Base-by-base conservation (phyloP, 2,329 filamentous ascomycete species). In the Ophiostoma populinum region DNA sequence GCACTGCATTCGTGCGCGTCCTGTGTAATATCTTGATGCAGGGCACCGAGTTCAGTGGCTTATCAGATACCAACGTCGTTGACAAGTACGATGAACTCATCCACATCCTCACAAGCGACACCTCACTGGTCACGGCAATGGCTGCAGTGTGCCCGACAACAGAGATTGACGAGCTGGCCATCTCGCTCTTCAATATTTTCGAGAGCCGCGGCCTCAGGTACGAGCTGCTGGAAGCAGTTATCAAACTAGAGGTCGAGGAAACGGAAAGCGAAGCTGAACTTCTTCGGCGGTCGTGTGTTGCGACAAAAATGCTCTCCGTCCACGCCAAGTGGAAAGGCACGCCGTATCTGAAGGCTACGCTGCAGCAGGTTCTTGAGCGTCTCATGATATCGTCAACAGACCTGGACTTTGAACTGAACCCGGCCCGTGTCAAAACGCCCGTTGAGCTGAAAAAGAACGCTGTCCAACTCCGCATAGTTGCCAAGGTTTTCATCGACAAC, bases 291-390 rank as follows among this genome's bases (percentile, higher is more conserved):
- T 75, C 75, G 21, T 78, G 72, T 43, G 74, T 80, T 2, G 70
- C 72, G n/a, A 79, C 75, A 2, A 80, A 79, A 49, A 75, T 79
- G 65, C 59, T 80, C 3, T 77, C 75, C 1, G 63, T 78, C 7
- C 80, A 77, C 45, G 74, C 73, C 5, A 79, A 75, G 47, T 80
- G 75, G 75, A 79, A 78, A 52, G 75, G 75, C 10, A 57, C 63
- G 12, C 51, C 61, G 4, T 80, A 80, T 47, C 60, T 80, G 24
- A 70, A 67, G 44, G 57, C 61, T 11, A 79, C 75, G 2, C 56
- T 80, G 8, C 71, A 76, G 43, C 75, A 75, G 45, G 71, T 79
- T 3, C 53, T 80, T 2, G 72, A 78, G 48, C 59, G 73, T 33
- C 56, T 80, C 27, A 73, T 79, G 59, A 49, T 73, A 21, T 75